Conservation (phyloP, 768 basidiomycete genomes). For the Mycena filopes region DNA sequence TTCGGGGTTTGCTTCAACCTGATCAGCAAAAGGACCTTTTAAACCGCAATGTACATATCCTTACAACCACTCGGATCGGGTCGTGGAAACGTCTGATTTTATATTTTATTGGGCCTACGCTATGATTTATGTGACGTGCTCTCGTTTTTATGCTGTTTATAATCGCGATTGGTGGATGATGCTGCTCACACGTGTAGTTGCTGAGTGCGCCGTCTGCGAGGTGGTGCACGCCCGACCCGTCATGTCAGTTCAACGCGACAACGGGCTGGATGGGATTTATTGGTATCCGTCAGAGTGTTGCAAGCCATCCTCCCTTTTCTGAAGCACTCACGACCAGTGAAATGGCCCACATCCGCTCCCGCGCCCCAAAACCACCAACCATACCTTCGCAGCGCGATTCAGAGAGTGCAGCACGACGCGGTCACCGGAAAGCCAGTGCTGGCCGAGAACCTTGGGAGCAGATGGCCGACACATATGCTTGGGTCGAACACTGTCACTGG, state of each 20-base stretch:
- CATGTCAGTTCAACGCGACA: slow-evolving; percentile 47
- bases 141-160: slow-evolving; percentile 32
- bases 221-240: slow-evolving; percentile 36
- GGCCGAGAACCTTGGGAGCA: slow-evolving; percentile 49
- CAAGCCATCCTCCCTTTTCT: background rate
- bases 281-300: background rate
- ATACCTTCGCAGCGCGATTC: slow-evolving; percentile 7
- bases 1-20: slow-evolving; percentile 59
- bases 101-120: too few species aligned
- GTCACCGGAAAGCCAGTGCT: slow-evolving; percentile 4
- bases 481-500: slow-evolving; percentile 66
- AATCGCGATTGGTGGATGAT: slow-evolving; percentile 14
- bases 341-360: slow-evolving; percentile 27
- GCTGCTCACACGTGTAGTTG: slow-evolving; percentile 7
- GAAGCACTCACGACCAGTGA: background rate
- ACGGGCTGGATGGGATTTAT: slow-evolving; percentile 20
- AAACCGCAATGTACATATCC: background rate
- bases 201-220: background rate
- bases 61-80: slow-evolving; percentile 22
- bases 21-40: slow-evolving; percentile 12
- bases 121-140: slow-evolving; percentile 24
- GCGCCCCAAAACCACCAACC: slow-evolving; percentile 24
- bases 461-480: slow-evolving; percentile 56
- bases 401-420: background rate
- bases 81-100: slow-evolving; percentile 1